These are phyloP conservation scores for Didymella exigua DNA, from an alignment of 2,329 filamentous ascomycete species.

Conservation along the genomic window DNA sequence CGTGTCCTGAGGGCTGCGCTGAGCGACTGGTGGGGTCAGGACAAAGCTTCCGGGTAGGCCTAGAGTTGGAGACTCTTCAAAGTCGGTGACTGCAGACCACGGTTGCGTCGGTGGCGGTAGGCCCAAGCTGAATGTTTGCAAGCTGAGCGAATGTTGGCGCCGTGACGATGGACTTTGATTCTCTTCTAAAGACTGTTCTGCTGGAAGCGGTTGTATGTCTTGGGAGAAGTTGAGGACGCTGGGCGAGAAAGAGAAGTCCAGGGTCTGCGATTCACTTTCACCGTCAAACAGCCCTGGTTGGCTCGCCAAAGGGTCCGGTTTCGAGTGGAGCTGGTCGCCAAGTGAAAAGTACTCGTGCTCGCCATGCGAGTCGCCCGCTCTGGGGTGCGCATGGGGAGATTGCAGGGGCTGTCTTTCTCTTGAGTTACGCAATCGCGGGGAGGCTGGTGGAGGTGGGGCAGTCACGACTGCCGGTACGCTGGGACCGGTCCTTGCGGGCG, in stretches of 20 bases:
- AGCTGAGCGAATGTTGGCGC: slow-evolving; percentile 30
- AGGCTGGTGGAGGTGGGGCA: slow-evolving; percentile 37
- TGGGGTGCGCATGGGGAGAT: slow-evolving; percentile 28
- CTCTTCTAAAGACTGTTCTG: slow-evolving; percentile 1
- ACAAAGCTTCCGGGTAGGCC: slow-evolving; percentile 69
- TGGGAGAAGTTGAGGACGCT: slow-evolving; percentile 5
- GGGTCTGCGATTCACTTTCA: slow-evolving; percentile 20
- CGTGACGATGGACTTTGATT: slow-evolving; percentile 6
- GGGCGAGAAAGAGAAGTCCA: slow-evolving; percentile 18
- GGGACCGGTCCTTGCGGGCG: slow-evolving; percentile 31
- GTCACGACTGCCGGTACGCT: slow-evolving; percentile 40
- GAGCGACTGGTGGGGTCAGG: slow-evolving; percentile 36
- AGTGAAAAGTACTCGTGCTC: slow-evolving; percentile 35
- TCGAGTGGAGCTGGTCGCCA: slow-evolving; percentile 9
- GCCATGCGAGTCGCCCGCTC: slow-evolving; percentile 24
- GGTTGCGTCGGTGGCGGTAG: slow-evolving; percentile 38
- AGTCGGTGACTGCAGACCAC: slow-evolving; percentile 49
- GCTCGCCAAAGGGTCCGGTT: slow-evolving; percentile 3
- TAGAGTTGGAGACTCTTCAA: slow-evolving; percentile 69
- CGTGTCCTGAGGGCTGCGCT: slow-evolving; percentile 7
- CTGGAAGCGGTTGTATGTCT: slow-evolving; percentile 6
- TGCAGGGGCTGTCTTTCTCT: slow-evolving; percentile 40
- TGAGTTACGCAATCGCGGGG: slow-evolving; percentile 44
- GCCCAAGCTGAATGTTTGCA: slow-evolving; percentile 37
- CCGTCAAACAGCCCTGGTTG: slow-evolving; percentile 8